Evolutionary conservation across 2,329 filamentous ascomycete genomes (phyloP).

Genomic region (Alternaria triticina): DNA sequence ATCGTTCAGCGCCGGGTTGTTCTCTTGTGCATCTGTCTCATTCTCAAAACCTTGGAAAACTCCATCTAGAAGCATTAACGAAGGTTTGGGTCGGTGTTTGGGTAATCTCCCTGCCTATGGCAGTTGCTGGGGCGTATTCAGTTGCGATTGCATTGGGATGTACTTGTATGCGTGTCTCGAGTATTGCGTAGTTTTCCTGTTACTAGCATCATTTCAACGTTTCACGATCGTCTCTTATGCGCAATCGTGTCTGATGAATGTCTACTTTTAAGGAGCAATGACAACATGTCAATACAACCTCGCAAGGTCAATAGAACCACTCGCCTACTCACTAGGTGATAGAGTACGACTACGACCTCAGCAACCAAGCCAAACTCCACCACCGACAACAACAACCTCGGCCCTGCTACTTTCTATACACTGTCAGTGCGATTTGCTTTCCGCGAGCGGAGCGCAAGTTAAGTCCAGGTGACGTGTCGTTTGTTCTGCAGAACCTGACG

Average conservation of each 20-base stretch:
- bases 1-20: background rate
- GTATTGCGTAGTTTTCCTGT: background rate
- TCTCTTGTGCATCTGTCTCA: background rate
- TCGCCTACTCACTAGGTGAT: background rate
- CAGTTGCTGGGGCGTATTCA: slow-evolving; percentile 1
- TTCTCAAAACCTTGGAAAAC: slow-evolving; percentile 1
- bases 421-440: background rate
- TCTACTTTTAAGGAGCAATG: background rate
- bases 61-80: slow-evolving; percentile 9
- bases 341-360: background rate
- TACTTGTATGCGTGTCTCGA: background rate
- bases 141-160: background rate
- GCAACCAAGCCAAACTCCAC: background rate
- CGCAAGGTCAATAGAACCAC: too few relatives aligned
- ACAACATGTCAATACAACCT: too few relatives aligned
- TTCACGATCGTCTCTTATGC: background rate
- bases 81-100: slow-evolving; percentile 8
- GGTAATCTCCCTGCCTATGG: slow-evolving; percentile 12
- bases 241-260: background rate
- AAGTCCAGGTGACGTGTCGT: background rate
- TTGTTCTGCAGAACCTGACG: background rate
- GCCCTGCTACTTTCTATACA: background rate
- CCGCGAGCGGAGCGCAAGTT: background rate
- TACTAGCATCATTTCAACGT: background rate
- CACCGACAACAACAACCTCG: background rate